Evolutionary conservation across 2,329 filamentous ascomycete species (phyloP), one percentile per base, ranked within the genome.

Genomic region (Fusarium sp.): DNA sequence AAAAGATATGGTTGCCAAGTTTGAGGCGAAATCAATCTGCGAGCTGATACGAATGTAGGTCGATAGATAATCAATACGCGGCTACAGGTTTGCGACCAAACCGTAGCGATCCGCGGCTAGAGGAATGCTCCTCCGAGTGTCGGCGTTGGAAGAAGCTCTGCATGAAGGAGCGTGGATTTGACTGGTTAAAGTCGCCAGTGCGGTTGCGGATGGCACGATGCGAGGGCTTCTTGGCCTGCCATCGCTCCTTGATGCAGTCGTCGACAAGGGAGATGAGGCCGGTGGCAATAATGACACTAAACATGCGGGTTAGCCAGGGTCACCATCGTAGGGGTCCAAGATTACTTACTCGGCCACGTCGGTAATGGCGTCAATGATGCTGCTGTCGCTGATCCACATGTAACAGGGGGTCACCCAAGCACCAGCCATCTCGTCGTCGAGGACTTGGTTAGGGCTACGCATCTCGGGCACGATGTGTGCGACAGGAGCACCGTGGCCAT

Each of bases 391-490:
- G 81, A 98, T 94, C 91, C 94, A 95, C 91, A 98, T 92, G 78
- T 94, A 94, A 81, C 93, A 97, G 6, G 95, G 95, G 65, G 95
- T 94, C 27, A 98, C 88, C 95, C 96, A 98, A 66, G 94, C 94
- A 60, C 95, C 95, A 74, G 94, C 94, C 58, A 86, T 87, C 76
- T 92, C 88, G 79, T 98, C 95, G 73, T 91, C 92, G 11, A 87
- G 85, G 11, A 91, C 86, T 82, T 98, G 92, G 79, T 88, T 88
- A 7, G 91, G 90, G 9, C 93, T 93, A 77, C 95, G 86, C 33
- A 91, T 90, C 78, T 96, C 93, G 9, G 95, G 95, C 6, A 95
- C 91, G 77, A 98, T 95, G 80, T 97, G 94, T 9, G 96, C 96
- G 58, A 98, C 86, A 4, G 92, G 89, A 20, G 76, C 86, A 66